Percentiles rank a stretch among this genome's conserved stretches.
Conservation (phyloP, 805 yeast species). For the Starmerella scarabaei region DNA sequence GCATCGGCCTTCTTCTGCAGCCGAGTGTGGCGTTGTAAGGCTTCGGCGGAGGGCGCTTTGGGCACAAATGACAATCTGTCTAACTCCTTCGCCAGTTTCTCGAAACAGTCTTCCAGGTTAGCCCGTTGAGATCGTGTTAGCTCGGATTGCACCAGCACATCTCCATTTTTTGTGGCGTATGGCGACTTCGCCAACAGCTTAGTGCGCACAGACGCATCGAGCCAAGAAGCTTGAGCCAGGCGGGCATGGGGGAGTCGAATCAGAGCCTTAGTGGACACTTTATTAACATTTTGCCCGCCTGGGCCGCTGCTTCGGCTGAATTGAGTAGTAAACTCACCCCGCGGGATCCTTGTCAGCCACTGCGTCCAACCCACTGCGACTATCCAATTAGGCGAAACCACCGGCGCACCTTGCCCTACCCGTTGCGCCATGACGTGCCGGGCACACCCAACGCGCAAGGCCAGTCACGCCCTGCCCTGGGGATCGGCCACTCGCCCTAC, state of each 20-base stretch:
- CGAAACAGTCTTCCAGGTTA: constrained; percentile 46
- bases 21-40: constrained; percentile 40
- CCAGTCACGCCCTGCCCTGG: too few relatives aligned
- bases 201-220: constrained; percentile 39
- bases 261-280: constrained; percentile 52
- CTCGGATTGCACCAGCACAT: constrained; percentile 50
- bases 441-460: neutral
- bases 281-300: constrained; percentile 81
- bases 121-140: constrained; percentile 42
- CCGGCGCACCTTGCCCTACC: neutral
- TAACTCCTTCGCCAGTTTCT: constrained; percentile 45
- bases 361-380: constrained; percentile 1
- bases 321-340: constrained; percentile 32
- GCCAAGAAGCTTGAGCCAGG: constrained; percentile 43
- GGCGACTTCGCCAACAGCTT: constrained; percentile 34
- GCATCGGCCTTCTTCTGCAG: constrained; percentile 27
- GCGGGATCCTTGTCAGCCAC: constrained; percentile 33
- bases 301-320: constrained; percentile 64
- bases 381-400: neutral
- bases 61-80: constrained; percentile 36
- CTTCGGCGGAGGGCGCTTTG: constrained; percentile 35
- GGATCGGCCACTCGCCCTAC: too few relatives aligned
- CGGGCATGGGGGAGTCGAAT: constrained; percentile 34
- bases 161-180: constrained; percentile 43
- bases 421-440: neutral